Evolutionary conservation across 345 rosid species (phyloP).

Genomic region (Melaleuca alternifolia): DNA sequence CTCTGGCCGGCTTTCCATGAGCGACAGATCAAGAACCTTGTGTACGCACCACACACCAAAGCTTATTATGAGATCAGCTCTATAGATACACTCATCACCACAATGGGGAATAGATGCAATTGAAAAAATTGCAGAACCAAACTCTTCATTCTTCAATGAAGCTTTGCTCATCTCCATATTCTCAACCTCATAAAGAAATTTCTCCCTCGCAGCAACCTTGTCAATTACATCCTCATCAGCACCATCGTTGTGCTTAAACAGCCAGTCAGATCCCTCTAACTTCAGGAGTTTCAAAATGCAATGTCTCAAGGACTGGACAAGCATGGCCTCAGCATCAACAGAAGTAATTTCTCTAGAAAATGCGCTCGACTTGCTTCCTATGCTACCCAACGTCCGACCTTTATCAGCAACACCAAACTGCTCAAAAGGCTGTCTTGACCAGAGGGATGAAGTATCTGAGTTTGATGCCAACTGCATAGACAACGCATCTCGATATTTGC

Average conservation of each 20-base stretch:
- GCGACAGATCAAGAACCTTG: constrained; percentile 76
- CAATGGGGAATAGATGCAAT: constrained; percentile 79
- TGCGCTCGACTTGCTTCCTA: constrained; percentile 28
- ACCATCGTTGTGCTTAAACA: constrained; percentile 79
- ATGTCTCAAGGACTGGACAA: constrained; percentile 71
- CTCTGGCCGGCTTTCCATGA: constrained; percentile 97
- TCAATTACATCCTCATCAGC: constrained; percentile 90
- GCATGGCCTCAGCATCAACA: constrained; percentile 57
- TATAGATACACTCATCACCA: constrained; percentile 94
- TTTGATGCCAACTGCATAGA: constrained; percentile 22
- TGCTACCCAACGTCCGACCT: constrained; percentile 26
- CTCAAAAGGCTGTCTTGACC: constrained; percentile 96
- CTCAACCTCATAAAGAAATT: constrained; percentile 62
- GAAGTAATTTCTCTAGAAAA: constrained; percentile 29
- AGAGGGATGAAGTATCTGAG: constrained; percentile 58
- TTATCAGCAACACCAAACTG: constrained; percentile 86
- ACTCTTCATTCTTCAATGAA: constrained; percentile 14
- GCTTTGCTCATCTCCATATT: constrained; percentile 41
- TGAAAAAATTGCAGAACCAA: constrained; percentile 8
- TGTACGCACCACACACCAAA: constrained; percentile 99
- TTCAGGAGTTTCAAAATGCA: constrained; percentile 71
- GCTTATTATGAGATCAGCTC: constrained; percentile 64
- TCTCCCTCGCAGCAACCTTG: constrained; percentile 85
- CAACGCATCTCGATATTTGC: constrained; percentile 39
- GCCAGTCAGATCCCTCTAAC: constrained; percentile 94